phyloP scores from a whole-genome alignment of 2,329 filamentous ascomycete genomes.

The Talaromyces sp. region DNA sequence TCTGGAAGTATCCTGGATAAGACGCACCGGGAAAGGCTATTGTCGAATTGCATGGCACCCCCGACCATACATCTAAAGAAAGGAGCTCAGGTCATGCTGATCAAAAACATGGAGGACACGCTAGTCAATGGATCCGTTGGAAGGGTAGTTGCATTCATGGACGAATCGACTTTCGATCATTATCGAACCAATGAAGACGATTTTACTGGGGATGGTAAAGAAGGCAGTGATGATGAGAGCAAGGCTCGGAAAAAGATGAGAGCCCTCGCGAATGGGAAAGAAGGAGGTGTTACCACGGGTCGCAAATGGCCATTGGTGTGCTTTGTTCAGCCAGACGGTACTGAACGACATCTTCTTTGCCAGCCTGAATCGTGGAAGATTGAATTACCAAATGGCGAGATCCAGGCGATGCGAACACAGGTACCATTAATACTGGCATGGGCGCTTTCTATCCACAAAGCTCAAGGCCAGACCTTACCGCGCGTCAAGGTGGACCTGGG shows the following conservation, averaged over 20 bases:
- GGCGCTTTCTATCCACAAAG: slow-evolving; percentile 97
- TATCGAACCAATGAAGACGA: slow-evolving; percentile 56
- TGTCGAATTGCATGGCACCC: slow-evolving; percentile 91
- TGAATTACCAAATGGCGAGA: slow-evolving; percentile 89
- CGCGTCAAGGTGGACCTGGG: slow-evolving; percentile 92
- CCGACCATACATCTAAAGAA: slow-evolving; percentile 76
- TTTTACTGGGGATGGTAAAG: slow-evolving; percentile 47
- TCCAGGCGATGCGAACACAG: slow-evolving; percentile 80
- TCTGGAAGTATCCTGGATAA: slow-evolving; percentile 64
- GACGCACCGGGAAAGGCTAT: slow-evolving; percentile 66
- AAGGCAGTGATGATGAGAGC: slow-evolving; percentile 41
- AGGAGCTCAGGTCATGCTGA: slow-evolving; percentile 97
- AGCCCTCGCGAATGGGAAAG: slow-evolving; percentile 43
- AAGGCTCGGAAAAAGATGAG: slow-evolving; percentile 55
- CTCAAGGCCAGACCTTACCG: slow-evolving; percentile 89
- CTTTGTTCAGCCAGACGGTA: slow-evolving; percentile 76
- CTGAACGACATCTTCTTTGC: slow-evolving; percentile 70
- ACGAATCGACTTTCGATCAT: slow-evolving; percentile 56
- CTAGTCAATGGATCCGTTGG: slow-evolving; percentile 93
- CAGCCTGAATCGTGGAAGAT: slow-evolving; percentile 92
- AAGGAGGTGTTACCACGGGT: slow-evolving; percentile 45
- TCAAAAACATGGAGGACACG: slow-evolving; percentile 94
- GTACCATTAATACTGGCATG: slow-evolving; percentile 89
- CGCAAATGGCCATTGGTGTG: slow-evolving; percentile 76
- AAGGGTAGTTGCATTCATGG: slow-evolving; percentile 78